A percentile compares a stretch with the other conserved stretches of the same genome.
These are phyloP conservation scores for Fusarium nygamai DNA, from an alignment of 2,329 filamentous ascomycete species.

Conservation along the genomic window DNA sequence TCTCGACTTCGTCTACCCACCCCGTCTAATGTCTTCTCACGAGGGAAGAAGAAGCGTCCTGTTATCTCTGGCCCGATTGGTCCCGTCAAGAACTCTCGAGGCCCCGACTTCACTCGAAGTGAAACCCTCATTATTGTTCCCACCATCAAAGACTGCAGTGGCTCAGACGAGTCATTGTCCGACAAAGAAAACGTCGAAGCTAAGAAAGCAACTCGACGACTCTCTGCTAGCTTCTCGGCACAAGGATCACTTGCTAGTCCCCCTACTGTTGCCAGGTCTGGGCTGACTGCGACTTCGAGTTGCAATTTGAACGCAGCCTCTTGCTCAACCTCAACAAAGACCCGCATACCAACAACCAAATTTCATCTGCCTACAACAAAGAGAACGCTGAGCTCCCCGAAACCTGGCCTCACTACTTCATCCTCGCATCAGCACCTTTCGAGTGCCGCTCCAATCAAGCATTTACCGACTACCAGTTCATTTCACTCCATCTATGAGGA, in stretches of 20 bases:
- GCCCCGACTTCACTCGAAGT: conserved; percentile 49
- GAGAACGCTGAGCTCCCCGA: conserved; percentile 19
- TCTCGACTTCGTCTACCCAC: conserved; percentile 27
- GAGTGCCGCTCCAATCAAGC: conserved; percentile 5
- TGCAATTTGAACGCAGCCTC: background rate
- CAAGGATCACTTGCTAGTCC: conserved; percentile 40
- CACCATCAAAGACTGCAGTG: conserved; percentile 49
- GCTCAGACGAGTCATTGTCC: conserved; percentile 28
- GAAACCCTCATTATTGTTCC: conserved; percentile 49
- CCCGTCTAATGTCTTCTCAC: conserved; percentile 16
- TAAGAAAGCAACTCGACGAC: conserved; percentile 36
- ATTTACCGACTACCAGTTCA: conserved; percentile 24
- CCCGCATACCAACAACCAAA: background rate
- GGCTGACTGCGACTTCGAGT: conserved; percentile 34
- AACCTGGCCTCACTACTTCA: conserved; percentile 42
- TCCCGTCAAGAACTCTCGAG: conserved; percentile 51
- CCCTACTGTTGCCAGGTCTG: conserved; percentile 46
- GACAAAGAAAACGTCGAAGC: conserved; percentile 8
- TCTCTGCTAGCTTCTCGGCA: conserved; percentile 46
- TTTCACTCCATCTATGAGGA: conserved; percentile 1
- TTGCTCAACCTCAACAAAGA: background rate
- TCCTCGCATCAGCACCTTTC: conserved; percentile 23
- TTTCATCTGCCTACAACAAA: background rate
- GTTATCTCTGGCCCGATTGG: conserved; percentile 51
- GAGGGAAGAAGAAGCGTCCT: conserved; percentile 39